Base-by-base conservation (phyloP, 2,329 filamentous ascomycete genomes). In the Podosphaera aphanis region DNA sequence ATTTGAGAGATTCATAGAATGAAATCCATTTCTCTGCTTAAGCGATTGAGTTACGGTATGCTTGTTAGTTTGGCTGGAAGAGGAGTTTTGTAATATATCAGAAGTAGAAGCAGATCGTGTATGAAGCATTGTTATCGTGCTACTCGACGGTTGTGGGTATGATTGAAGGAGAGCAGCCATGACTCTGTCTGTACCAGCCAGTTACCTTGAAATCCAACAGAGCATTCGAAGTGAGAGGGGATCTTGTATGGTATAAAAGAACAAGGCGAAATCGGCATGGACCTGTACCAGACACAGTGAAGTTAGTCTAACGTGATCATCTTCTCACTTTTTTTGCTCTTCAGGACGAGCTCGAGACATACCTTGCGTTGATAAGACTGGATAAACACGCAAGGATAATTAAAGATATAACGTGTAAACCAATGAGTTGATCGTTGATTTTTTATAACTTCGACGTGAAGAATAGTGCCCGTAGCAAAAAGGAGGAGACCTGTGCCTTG, bases 81-180 rank as follows among this genome's bases (percentile, higher is more conserved):
- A 52, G 46, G 58, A 49, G 25, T 47, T 53, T 48, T 59, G 56
- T 19, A 60, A 49, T 25, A 71, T 71, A 57, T 69, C 71, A 47
- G 72, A 71, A 37, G 74, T 69, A 49, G 80, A 78, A 46, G 70
- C 69, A 50, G 78, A 74, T 60, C 78, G 74, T 55, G 77, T 72
- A 62, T 84, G 80, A 57, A 86, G 75, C 71, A 85, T 79, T 52
- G 77, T 77, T 56, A 77, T 70, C 54, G 79, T 77, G 62, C 70
- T 69, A 7, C 18, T 43, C 58, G 77, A 75, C 63, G 83, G 79
- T 65, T 83, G 78, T 57, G 81, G 74, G 60, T 81, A 82, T 50
- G 79, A 75, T 66, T 88, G 83, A 59, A 86, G 79, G 68, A 88
- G 70, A 63, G 82, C 80, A 68, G 82, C 82, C 83, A 90, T 88